Conservation (phyloP, 2,329 filamentous ascomycete genomes). For the Trichophaea hybrida region DNA sequence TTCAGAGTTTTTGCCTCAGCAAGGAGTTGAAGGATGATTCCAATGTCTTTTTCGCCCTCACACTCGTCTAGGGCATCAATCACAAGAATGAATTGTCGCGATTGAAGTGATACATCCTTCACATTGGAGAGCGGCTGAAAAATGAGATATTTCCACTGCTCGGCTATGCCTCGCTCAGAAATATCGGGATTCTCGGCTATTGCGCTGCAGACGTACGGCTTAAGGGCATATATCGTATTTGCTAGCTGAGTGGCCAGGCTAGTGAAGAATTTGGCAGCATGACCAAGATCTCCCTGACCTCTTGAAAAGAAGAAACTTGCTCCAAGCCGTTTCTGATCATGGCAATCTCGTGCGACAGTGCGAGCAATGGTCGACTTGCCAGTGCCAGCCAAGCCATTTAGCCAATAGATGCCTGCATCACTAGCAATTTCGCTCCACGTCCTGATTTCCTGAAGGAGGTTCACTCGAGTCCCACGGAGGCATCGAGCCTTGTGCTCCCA, state of each 20-base stretch:
- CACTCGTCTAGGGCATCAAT: conserved; percentile 30
- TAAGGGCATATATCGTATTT: not conserved
- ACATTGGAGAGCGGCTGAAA: conserved; percentile 28
- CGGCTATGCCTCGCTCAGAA: conserved; percentile 25
- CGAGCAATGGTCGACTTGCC: conserved; percentile 31
- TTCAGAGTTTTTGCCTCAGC: conserved; percentile 1
- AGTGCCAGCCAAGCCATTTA: conserved; percentile 31
- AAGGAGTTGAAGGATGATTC: conserved; percentile 17
- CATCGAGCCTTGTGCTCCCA: conserved; percentile 9
- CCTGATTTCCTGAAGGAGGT: conserved; percentile 20
- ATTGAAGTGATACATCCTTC: conserved; percentile 5
- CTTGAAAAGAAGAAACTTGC: no score
- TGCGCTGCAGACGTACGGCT: not conserved
- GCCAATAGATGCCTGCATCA: conserved; percentile 28
- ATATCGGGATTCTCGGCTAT: conserved; percentile 19
- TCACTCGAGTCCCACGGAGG: conserved; percentile 24
- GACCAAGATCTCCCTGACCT: no score
- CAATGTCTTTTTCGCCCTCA: conserved; percentile 20
- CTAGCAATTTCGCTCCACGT: conserved; percentile 9
- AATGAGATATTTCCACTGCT: conserved; percentile 35
- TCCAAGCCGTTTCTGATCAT: conserved; percentile 25
- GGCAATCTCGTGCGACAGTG: conserved; percentile 29
- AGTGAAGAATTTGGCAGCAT: no score
- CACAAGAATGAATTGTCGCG: conserved; percentile 19
- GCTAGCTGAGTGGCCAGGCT: conserved; percentile 10